Percentiles rank a stretch among this genome's conserved stretches.
Evolutionary conservation across 768 basidiomycete species (phyloP).

Genomic region (Leccinum rimulosum): DNA sequence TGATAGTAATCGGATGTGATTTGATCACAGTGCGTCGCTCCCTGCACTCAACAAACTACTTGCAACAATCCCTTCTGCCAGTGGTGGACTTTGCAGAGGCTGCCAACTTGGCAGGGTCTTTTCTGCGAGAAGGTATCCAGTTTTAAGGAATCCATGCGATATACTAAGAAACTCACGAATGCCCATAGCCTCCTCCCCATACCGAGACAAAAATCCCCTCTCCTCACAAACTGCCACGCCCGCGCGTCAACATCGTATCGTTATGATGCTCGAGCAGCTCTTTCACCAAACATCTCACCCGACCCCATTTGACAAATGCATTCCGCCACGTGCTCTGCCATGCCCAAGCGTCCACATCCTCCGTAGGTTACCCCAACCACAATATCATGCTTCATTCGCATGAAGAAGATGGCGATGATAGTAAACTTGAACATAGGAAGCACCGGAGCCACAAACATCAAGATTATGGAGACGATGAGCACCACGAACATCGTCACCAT

Average conservation of each 20-base stretch:
- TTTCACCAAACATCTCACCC: slow-evolving; percentile 73
- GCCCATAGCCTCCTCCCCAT: slow-evolving; percentile 57
- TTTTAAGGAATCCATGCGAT: slow-evolving; percentile 94
- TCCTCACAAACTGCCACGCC: too few relatives aligned
- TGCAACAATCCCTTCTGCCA: slow-evolving; percentile 77
- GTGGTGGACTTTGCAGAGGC: slow-evolving; percentile 98
- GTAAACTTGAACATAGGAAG: slow-evolving; percentile 53
- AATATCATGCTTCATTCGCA: slow-evolving; percentile 1
- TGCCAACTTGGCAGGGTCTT: slow-evolving; percentile 96
- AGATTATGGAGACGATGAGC: not conserved
- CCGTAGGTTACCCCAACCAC: slow-evolving; percentile 12
- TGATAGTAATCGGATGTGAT: too few relatives aligned
- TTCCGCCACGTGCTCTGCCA: slow-evolving; percentile 62
- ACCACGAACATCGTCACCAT: slow-evolving; percentile 7
- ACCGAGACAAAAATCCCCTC: too few relatives aligned
- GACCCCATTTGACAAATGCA: slow-evolving; percentile 64
- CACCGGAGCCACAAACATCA: not conserved
- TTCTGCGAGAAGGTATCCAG: slow-evolving; percentile 99
- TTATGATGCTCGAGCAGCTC: slow-evolving; percentile 65
- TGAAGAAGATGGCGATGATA: slow-evolving; percentile 5
- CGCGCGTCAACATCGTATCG: too few relatives aligned
- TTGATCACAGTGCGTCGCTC: too few relatives aligned
- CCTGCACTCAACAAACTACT: slow-evolving; percentile 7
- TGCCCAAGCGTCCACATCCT: slow-evolving; percentile 39
- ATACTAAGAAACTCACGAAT: slow-evolving; percentile 89